Evolutionary conservation across 305 asterid genomes (phyloP).

Genomic region (Nicotiana rustica): DNA sequence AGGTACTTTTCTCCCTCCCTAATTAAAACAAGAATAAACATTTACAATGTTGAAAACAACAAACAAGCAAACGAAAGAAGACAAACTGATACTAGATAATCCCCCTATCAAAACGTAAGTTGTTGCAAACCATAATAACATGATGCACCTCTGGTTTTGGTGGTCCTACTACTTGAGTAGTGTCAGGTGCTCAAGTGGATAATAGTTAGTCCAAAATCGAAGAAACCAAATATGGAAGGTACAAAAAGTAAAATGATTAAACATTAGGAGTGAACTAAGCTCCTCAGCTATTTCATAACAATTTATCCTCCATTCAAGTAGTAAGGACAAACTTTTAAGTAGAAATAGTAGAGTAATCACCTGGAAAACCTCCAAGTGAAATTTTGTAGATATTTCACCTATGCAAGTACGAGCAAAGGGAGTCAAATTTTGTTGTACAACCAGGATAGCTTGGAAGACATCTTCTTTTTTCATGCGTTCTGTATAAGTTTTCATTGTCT

Average conservation of each 20-base stretch:
- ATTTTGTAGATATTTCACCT: constrained; percentile 77
- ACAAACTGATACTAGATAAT: not conserved
- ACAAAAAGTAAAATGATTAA: not conserved
- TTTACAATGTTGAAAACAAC: not conserved
- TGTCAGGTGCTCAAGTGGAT: not conserved
- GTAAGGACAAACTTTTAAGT: not conserved
- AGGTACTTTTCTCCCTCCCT: too few species aligned
- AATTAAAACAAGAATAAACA: not conserved
- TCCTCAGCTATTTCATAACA: not conserved
- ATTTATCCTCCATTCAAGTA: not conserved
- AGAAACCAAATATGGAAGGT: not conserved
- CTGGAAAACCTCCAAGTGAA: constrained; percentile 89
- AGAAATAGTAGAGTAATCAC: constrained; percentile 42
- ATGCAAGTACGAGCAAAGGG: constrained; percentile 73
- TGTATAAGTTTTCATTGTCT: constrained; percentile 76
- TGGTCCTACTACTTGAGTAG: constrained; percentile 6
- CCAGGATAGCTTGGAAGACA: constrained; percentile 72
- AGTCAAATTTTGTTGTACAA: constrained; percentile 85
- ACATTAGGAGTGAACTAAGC: constrained; percentile 5
- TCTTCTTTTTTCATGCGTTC: constrained; percentile 80
- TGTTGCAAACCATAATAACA: not conserved
- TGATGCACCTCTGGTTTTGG: not conserved
- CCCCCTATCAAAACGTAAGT: not conserved
- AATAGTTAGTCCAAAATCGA: not conserved
- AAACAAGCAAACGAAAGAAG: not conserved